Evolutionary conservation across 306 rosid species (phyloP).

Genomic region (Corylus americana): DNA sequence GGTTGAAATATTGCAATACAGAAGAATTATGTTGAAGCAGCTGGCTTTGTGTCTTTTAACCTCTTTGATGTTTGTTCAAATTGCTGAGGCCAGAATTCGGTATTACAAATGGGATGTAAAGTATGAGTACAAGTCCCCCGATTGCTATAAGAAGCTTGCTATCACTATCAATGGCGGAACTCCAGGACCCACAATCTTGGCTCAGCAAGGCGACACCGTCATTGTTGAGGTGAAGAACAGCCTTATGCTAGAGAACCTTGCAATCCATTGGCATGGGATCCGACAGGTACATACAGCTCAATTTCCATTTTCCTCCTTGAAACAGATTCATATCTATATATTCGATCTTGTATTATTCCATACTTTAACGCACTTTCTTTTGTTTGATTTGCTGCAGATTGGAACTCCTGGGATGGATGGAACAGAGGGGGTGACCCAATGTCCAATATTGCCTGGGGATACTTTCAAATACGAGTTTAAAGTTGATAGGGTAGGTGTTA

Average conservation of each 20-base stretch:
- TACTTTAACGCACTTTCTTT: background rate
- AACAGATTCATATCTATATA: too few relatives aligned
- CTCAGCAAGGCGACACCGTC: slow-evolving; percentile 74
- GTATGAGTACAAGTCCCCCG: slow-evolving; percentile 73
- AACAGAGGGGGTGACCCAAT: slow-evolving; percentile 86
- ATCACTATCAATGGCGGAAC: slow-evolving; percentile 67
- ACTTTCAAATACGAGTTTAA: slow-evolving; percentile 69
- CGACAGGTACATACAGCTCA: slow-evolving; percentile 51
- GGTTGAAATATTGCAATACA: background rate
- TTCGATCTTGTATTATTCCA: background rate
- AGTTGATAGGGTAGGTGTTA: slow-evolving; percentile 70
- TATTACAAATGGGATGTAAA: slow-evolving; percentile 69
- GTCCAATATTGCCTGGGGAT: slow-evolving; percentile 81
- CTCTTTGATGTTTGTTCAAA: slow-evolving; percentile 18
- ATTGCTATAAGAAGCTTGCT: slow-evolving; percentile 70
- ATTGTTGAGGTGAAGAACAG: slow-evolving; percentile 69
- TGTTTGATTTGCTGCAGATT: slow-evolving; percentile 35
- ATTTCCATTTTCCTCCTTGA: background rate
- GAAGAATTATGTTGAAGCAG: slow-evolving; percentile 7
- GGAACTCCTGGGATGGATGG: slow-evolving; percentile 98
- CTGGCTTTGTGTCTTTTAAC: slow-evolving; percentile 34
- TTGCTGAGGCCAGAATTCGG: slow-evolving; percentile 53
- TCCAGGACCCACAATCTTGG: slow-evolving; percentile 85
- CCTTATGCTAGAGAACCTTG: slow-evolving; percentile 65
- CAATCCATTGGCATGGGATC: slow-evolving; percentile 95